Evolutionary conservation across 371 early-diverging fungal species (phyloP).

Genomic region (Thermomucor indicae-seudaticae): DNA sequence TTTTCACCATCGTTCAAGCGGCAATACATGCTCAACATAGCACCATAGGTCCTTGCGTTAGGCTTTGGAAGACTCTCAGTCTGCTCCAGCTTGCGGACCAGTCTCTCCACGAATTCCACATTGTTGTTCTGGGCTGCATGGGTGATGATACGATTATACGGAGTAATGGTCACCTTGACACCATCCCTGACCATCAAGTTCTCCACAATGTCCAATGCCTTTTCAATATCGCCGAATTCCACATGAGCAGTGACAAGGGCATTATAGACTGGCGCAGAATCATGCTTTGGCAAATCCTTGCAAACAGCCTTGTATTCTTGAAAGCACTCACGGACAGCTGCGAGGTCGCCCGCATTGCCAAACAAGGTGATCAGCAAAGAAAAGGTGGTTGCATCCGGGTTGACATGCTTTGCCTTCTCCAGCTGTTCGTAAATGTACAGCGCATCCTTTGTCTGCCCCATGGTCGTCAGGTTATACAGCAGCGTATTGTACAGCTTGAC

Average conservation of each 20-base stretch:
- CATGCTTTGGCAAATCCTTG: constrained; percentile 17
- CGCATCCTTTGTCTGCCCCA: constrained; percentile 40
- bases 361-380: constrained; percentile 39
- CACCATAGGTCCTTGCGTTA: constrained; percentile 33
- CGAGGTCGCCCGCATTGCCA: constrained; percentile 42
- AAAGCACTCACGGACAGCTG: constrained; percentile 43
- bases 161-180: constrained; percentile 23
- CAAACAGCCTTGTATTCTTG: constrained; percentile 33
- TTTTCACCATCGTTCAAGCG: constrained; percentile 24
- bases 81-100: constrained; percentile 20
- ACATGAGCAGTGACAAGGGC: constrained; percentile 42
- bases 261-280: constrained; percentile 39
- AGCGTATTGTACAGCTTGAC: constrained; percentile 38
- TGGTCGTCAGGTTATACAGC: constrained; percentile 29
- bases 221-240: constrained; percentile 30
- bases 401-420: constrained; percentile 27
- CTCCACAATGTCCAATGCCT: constrained; percentile 40
- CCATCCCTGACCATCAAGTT: constrained; percentile 30
- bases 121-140: constrained; percentile 26
- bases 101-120: constrained; percentile 17
- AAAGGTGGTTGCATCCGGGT: constrained; percentile 38
- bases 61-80: constrained; percentile 28
- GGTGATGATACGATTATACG: constrained; percentile 39
- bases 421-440: constrained; percentile 46
- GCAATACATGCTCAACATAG: constrained; percentile 27